These are phyloP conservation scores for Aegilops bicornis DNA, from an alignment of 176 grass and related monocot species.

Conservation along the genomic window DNA sequence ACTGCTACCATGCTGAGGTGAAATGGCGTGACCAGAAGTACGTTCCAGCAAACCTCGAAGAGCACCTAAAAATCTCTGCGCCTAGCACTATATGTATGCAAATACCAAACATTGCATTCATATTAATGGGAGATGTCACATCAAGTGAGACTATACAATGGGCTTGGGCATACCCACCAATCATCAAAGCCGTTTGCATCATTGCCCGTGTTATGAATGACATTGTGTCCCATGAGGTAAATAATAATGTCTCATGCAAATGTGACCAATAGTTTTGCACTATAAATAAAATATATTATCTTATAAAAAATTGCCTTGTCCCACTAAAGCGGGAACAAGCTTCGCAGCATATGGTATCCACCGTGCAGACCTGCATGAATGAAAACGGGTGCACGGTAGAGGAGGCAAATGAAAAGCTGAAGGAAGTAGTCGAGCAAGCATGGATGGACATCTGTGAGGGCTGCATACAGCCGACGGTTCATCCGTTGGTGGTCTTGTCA, in stretches of 20 bases:
- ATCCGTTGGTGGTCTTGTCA: not conserved
- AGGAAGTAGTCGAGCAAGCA: not conserved
- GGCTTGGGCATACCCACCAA: no score
- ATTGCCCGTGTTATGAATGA: not conserved
- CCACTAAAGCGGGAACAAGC: not conserved
- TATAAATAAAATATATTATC: no score
- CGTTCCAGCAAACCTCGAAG: no score
- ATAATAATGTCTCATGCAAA: not conserved
- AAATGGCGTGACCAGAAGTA: no score
- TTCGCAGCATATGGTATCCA: not conserved
- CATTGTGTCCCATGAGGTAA: not conserved
- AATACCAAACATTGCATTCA: not conserved
- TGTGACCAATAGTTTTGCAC: no score
- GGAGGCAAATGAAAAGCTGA: constrained; percentile 17
- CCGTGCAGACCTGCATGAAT: constrained; percentile 20
- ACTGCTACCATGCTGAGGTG: no score
- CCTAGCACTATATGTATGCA: constrained; percentile 15
- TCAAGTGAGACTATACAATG: not conserved
- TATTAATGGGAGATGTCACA: not conserved
- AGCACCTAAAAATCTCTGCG: not conserved
- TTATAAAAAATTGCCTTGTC: no score
- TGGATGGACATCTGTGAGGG: constrained; percentile 20
- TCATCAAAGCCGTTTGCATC: not conserved
- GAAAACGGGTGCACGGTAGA: not conserved
- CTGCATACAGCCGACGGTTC: not conserved